Percentiles rank a stretch among this genome's conserved stretches.
phyloP scores from a whole-genome alignment of 2,329 filamentous ascomycete species.

The Neophaeococcomyces aloes region DNA sequence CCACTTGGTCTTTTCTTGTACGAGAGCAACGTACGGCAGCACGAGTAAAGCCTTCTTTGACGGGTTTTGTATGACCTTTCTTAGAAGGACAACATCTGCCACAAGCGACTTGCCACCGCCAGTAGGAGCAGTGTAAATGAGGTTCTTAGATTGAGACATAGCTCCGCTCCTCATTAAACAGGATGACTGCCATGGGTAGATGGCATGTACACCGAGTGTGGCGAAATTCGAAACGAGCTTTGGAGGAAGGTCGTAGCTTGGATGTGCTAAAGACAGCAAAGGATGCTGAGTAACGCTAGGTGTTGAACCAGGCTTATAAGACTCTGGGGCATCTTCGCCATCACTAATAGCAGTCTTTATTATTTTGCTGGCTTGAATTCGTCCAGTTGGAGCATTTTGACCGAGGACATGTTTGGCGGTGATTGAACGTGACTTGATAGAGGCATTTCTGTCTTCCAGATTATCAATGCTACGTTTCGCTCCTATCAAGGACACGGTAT shows the following conservation, averaged over 20 bases:
- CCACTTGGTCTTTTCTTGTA: slow-evolving; percentile 71
- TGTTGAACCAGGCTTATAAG: slow-evolving; percentile 11
- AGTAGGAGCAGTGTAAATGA: slow-evolving; percentile 71
- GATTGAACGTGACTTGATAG: neutral
- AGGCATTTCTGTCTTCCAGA: neutral
- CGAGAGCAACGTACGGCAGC: slow-evolving; percentile 66
- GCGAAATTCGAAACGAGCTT: slow-evolving; percentile 55
- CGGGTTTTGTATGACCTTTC: slow-evolving; percentile 53
- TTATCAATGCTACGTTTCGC: slow-evolving; percentile 37
- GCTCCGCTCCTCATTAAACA: slow-evolving; percentile 60
- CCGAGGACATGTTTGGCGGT: neutral
- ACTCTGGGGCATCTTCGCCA: neutral
- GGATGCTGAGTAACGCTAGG: slow-evolving; percentile 32
- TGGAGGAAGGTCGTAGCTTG: slow-evolving; percentile 51
- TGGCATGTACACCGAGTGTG: slow-evolving; percentile 56
- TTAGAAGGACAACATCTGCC: slow-evolving; percentile 62
- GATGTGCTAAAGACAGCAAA: slow-evolving; percentile 50
- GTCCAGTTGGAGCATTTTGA: neutral
- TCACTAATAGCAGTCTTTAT: slow-evolving; percentile 1
- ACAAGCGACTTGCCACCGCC: slow-evolving; percentile 66
- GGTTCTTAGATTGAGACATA: slow-evolving; percentile 53
- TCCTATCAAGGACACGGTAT: slow-evolving; percentile 36
- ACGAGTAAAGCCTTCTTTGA: slow-evolving; percentile 60
- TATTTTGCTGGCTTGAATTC: slow-evolving; percentile 6
- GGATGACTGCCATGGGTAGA: slow-evolving; percentile 70